Evolutionary conservation across 2,329 filamentous ascomycete species (phyloP), one percentile per base, ranked within the genome.

Genomic region (Ciborinia camelliae): DNA sequence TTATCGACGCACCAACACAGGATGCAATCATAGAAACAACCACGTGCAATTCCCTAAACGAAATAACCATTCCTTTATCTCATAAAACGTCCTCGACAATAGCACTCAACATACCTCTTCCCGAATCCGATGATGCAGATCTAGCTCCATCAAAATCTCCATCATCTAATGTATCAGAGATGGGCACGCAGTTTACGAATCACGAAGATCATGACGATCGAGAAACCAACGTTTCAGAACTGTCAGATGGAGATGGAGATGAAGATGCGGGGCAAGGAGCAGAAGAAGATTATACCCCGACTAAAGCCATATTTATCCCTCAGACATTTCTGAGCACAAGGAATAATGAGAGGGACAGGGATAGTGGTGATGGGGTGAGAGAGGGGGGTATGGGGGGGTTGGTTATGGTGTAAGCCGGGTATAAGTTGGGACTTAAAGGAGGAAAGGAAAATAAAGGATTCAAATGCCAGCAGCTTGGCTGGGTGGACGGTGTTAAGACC

Each of bases 241-340:
- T 23, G 4, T 58, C 55, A n/a, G 55, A 59, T 35, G 30, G 26
- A n/a, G 55, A 59, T 35, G 30, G 26, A 18, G 55, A 59, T 9
- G 41, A 59, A 47, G 41, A 59, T 37, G 15, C n/a, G 12, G 43
- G 20, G n/a, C 41, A 35, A 35, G 30, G 9, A 37, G 14, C 9
- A 7, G 55, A 59, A 35, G 28, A 45, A 8, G 15, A 18, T 8
- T 59, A 59, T 37, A 59, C 28, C 15, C 55, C 55, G 14, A 59
- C 55, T 14, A 59, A 59, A 35, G 41, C 55, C 12, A 59, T 47
- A 26, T 35, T 47, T 3, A 47, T 59, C 18, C 55, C 55, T 35
- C 41, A 47, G 35, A 20, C 41, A 5, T 47, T 35, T 32, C 20
- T 59, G 41, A 28, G 55, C 20, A 15, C 55, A 26, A 59, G 41